Percentiles rank a stretch among this genome's conserved stretches.
Evolutionary conservation across 2,329 filamentous ascomycete genomes (phyloP).

Genomic region (Colletotrichum sublineola): DNA sequence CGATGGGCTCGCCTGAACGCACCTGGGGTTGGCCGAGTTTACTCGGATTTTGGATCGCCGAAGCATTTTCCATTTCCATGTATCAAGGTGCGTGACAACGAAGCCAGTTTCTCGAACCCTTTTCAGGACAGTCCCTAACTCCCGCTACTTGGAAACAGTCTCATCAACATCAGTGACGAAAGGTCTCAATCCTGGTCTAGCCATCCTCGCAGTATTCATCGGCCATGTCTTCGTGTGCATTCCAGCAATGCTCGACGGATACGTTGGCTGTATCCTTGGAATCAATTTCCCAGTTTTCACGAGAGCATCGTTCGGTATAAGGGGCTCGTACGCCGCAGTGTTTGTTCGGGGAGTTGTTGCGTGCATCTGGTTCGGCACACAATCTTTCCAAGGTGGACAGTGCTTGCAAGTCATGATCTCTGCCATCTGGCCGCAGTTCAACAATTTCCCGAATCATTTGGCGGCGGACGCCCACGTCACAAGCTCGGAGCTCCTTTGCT

Average conservation of each 20-base stretch:
- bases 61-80: slow-evolving; percentile 44
- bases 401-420: slow-evolving; percentile 51
- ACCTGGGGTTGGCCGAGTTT: slow-evolving; percentile 44
- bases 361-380: slow-evolving; percentile 54
- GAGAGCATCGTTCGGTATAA: slow-evolving; percentile 49
- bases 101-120: not conserved
- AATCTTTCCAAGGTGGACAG: slow-evolving; percentile 49
- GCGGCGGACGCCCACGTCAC: slow-evolving; percentile 53
- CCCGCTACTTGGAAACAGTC: not conserved
- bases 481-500: slow-evolving; percentile 42
- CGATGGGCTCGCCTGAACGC: slow-evolving; percentile 39
- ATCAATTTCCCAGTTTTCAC: slow-evolving; percentile 50
- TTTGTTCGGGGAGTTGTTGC: slow-evolving; percentile 53
- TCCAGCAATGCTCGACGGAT: slow-evolving; percentile 42
- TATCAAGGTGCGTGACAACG: slow-evolving; percentile 30
- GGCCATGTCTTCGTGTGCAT: slow-evolving; percentile 43
- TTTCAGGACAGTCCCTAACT: not conserved
- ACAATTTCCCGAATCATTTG: slow-evolving; percentile 57
- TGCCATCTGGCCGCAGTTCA: slow-evolving; percentile 57
- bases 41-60: slow-evolving; percentile 43
- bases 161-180: slow-evolving; percentile 36
- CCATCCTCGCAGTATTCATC: slow-evolving; percentile 43
- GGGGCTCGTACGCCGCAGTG: slow-evolving; percentile 49
- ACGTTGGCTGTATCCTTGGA: slow-evolving; percentile 47
- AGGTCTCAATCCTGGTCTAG: slow-evolving; percentile 43